A percentile compares a stretch with the other conserved stretches of the same genome.
phyloP scores from a whole-genome alignment of 768 basidiomycete species.

The Cytidiella melzeri region DNA sequence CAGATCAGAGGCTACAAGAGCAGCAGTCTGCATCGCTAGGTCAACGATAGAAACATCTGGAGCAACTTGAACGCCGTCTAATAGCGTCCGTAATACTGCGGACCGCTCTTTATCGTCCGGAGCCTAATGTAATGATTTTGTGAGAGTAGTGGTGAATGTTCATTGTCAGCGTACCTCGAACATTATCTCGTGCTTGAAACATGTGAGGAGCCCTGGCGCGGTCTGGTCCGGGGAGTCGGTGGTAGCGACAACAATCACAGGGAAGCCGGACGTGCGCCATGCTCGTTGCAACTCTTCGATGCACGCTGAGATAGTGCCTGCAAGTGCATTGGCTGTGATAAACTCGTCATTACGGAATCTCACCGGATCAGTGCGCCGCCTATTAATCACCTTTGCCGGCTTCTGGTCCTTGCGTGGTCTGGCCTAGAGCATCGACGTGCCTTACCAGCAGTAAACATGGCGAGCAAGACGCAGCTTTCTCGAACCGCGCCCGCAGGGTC shows the following conservation, averaged over 20 bases:
- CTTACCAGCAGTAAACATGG: conserved; percentile 82
- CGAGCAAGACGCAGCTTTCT: conserved; percentile 68
- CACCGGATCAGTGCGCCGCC: conserved; percentile 1
- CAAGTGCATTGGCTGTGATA: conserved; percentile 48
- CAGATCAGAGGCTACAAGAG: conserved; percentile 79
- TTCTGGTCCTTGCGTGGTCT: conserved; percentile 59
- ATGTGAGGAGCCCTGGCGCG: conserved; percentile 53
- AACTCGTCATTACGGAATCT: background rate
- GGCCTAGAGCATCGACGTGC: conserved; percentile 73
- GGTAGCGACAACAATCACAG: conserved; percentile 72
- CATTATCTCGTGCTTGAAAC: conserved; percentile 81
- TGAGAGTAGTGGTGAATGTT: background rate
- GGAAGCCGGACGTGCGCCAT: conserved; percentile 59
- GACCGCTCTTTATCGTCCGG: conserved; percentile 73
- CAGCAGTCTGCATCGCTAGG: conserved; percentile 86
- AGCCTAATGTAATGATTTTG: conserved; percentile 41
- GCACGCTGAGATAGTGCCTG: conserved; percentile 56
- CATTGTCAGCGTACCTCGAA: conserved; percentile 49
- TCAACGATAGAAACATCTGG: conserved; percentile 72
- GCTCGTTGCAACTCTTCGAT: conserved; percentile 48
- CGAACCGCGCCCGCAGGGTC: conserved; percentile 63
- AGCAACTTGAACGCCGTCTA: conserved; percentile 39
- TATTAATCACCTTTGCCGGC: conserved; percentile 58
- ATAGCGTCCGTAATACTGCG: conserved; percentile 46
- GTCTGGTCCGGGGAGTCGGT: conserved; percentile 61